A percentile compares a stretch with the other conserved stretches of the same genome.
Evolutionary conservation across 352 stramenopile species (phyloP).

Genomic region (Globisporangium okanoganense): DNA sequence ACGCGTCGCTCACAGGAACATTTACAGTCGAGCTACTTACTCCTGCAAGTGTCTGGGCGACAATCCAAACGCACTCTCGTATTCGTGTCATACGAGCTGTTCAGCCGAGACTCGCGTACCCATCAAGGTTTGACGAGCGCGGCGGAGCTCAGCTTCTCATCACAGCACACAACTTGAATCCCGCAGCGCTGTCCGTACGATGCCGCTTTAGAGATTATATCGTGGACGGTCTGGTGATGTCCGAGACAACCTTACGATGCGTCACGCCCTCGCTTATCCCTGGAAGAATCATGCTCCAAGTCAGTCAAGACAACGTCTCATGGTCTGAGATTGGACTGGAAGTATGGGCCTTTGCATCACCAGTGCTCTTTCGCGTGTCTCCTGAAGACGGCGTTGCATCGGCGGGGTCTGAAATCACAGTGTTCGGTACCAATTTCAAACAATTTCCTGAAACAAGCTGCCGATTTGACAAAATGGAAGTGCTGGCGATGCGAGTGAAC

Average conservation of each 20-base stretch:
- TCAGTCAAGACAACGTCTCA: conserved; percentile 36
- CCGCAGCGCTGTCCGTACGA: conserved; percentile 18
- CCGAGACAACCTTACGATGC: conserved; percentile 27
- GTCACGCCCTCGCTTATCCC: conserved; percentile 23
- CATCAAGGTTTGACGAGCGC: conserved; percentile 37
- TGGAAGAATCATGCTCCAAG: conserved; percentile 14
- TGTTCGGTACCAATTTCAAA: conserved; percentile 43
- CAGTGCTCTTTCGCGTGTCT: conserved; percentile 23
- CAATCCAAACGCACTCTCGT: conserved; percentile 20
- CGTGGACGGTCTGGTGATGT: conserved; percentile 26
- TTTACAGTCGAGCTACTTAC: conserved; percentile 25
- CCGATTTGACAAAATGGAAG: conserved; percentile 25
- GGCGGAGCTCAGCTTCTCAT: conserved; percentile 38
- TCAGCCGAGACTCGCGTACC: conserved; percentile 17
- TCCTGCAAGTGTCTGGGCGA: conserved; percentile 1
- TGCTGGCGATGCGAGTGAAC: conserved; percentile 24
- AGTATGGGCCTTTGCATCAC: conserved; percentile 28
- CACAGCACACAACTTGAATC: conserved; percentile 20
- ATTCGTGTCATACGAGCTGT: conserved; percentile 31
- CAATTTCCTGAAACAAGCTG: conserved; percentile 26
- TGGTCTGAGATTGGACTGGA: conserved; percentile 29
- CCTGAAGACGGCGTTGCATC: conserved; percentile 16
- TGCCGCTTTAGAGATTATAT: conserved; percentile 32
- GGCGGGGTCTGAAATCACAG: conserved; percentile 16
- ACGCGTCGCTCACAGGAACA: conserved; percentile 24